Evolutionary conservation across 2,329 filamentous ascomycete species (phyloP), one percentile per base, ranked within the genome.

Genomic region (Monilinia vaccinii-corymbosi): DNA sequence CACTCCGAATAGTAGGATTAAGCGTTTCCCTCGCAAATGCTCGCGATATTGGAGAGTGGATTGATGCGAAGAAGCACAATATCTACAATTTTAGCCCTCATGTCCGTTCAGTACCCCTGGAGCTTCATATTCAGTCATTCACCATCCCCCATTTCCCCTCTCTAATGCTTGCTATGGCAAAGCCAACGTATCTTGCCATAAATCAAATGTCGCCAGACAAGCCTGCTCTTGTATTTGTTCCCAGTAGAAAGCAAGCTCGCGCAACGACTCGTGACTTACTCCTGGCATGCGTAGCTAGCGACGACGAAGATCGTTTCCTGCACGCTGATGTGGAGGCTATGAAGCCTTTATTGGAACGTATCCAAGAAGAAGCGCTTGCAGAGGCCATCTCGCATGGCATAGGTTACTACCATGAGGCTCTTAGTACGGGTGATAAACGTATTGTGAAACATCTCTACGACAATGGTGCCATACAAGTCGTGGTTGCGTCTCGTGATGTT

Each of bases 1-100:
- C 88, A 11, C 81, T 97, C 77, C 86, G 94, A 56, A 93, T 97
- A 50, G 77, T 99, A 58, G 94, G 91, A 2, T 76, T 99, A 62
- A 92, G 91, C 71, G 94, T 97, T 32, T 95, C 94, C 28, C 80
- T 99, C 25, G 87, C 94, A 6, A 97, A 97, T 71, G 92, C 93
- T 53, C 84, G 91, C 61, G 94, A 99, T 69, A 83, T 99, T 68
- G 93, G 93, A 56, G 94, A 97, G 75, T 99, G 94, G 94, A 91
- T 99, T 66, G 94, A 95, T 66, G 94, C 93, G 9, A 96, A 86
- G 73, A 97, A 97, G 78, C 94, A 99, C 72, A 96, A 94, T 52
- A 96, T 96, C 65, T 99, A 93, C 80, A 99, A 99, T 76, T 99
- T 99, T 77, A 96, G 91, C 68, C 94, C 94, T 2, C 88, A 93